A percentile compares a stretch with the other conserved stretches of the same genome.
Conservation (phyloP, 257 asterid species). For the Hygrophila difformis region DNA sequence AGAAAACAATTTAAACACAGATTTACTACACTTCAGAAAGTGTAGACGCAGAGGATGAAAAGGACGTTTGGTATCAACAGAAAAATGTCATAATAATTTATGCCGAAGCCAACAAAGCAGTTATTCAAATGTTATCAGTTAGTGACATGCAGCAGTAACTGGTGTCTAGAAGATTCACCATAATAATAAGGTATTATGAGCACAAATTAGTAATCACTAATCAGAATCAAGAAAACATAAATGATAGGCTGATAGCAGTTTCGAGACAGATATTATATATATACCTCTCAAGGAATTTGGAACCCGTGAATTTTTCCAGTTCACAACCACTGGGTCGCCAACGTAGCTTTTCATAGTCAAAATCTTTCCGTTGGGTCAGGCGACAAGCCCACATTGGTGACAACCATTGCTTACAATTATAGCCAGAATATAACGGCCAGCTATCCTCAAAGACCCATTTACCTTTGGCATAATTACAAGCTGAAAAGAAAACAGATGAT, state of each 20-base stretch:
- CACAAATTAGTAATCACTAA: too few relatives aligned
- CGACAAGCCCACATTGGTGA: conserved; percentile 98
- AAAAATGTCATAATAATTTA: too few relatives aligned
- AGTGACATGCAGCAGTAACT: too few relatives aligned
- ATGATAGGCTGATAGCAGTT: conserved; percentile 2
- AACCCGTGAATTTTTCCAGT: conserved; percentile 62
- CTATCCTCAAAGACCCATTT: conserved; percentile 66
- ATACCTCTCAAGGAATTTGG: conserved; percentile 65
- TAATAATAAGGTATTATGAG: too few relatives aligned
- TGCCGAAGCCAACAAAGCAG: too few relatives aligned
- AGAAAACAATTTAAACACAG: not conserved
- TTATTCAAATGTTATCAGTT: too few relatives aligned
- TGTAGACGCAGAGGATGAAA: too few relatives aligned
- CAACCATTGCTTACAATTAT: conserved; percentile 82
- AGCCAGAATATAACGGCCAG: conserved; percentile 79
- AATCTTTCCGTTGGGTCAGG: conserved; percentile 78
- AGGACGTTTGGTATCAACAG: too few relatives aligned
- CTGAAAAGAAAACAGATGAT: conserved; percentile 39
- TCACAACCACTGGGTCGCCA: conserved; percentile 73
- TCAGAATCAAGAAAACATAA: not conserved
- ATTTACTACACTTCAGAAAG: too few relatives aligned
- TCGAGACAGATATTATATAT: conserved; percentile 2
- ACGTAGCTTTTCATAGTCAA: conserved; percentile 74
- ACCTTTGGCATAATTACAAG: conserved; percentile 64
- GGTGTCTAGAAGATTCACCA: too few relatives aligned